phyloP scores from a whole-genome alignment of 129 eudicot genomes.

The Glebionis coronaria region DNA sequence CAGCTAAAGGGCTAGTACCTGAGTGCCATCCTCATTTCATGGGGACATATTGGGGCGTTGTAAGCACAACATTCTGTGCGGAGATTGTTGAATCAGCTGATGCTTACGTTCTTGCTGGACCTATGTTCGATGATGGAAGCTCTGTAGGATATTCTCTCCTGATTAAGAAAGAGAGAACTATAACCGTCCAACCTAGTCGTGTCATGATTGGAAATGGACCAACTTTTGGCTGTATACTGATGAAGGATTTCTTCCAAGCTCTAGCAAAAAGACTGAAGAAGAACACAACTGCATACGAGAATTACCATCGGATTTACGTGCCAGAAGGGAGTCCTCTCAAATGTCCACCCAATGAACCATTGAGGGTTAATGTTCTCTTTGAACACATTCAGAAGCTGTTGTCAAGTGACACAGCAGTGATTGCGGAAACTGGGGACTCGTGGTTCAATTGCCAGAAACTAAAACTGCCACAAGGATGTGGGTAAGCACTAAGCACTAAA shows the following conservation, averaged over 20 bases:
- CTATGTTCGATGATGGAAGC: conserved; percentile 71
- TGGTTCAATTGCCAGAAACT: conserved; percentile 84
- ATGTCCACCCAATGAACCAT: conserved; percentile 52
- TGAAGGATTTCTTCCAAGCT: conserved; percentile 65
- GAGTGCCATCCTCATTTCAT: conserved; percentile 68
- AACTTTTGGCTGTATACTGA: conserved; percentile 55
- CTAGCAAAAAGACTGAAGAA: conserved; percentile 45
- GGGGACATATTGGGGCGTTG: conserved; percentile 83
- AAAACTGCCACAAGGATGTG: conserved; percentile 64
- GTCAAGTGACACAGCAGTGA: conserved; percentile 63
- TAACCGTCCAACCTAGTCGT: conserved; percentile 65
- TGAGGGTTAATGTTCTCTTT: conserved; percentile 67
- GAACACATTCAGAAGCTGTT: conserved; percentile 70
- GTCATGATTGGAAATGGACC: conserved; percentile 59
- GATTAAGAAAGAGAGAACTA: conserved; percentile 59
- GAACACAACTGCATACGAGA: conserved; percentile 62
- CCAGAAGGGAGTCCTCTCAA: conserved; percentile 59
- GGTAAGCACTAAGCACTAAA: conserved; percentile 50
- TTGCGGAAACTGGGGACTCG: conserved; percentile 79
- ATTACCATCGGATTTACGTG: conserved; percentile 58
- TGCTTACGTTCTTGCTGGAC: conserved; percentile 76
- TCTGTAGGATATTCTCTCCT: conserved; percentile 83
- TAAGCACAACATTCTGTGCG: conserved; percentile 71
- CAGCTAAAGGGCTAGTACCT: conserved; percentile 66
- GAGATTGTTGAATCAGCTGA: conserved; percentile 80